Base-by-base conservation (phyloP, 2,329 filamentous ascomycete genomes). In the Triangularia setosa region DNA sequence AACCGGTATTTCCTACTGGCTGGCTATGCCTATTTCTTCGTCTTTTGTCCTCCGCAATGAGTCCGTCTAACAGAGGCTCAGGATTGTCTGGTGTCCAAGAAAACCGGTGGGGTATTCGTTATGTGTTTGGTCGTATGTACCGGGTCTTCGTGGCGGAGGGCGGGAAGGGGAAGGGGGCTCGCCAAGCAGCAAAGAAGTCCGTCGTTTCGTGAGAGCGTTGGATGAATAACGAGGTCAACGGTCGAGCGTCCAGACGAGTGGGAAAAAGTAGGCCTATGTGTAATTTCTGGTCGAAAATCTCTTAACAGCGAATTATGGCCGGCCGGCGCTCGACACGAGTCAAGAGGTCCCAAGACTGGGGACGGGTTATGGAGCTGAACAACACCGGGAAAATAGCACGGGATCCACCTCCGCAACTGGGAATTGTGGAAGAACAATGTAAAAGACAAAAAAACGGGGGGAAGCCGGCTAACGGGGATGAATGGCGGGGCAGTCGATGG, bases 321-420 rank as follows among this genome's bases (percentile, higher is more conserved):
- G 30, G 44, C 57, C 57, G 24, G 48, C 30, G 27, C 8, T 48
- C n/a, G 52, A 58, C 60, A 56, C 54, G 54, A 66, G 62, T 67
- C 64, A 64, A 57, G 44, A 30, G 44, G 54, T 64, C 60, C 66
- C 64, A 63, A 57, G 44, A 30, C 30, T 54, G 55, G 53, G 30
- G 64, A 58, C 54, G 61, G 53, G 44, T 61, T 33, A 48, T 33
- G 40, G 53, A 62, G 60, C 60, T 27, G 30, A 24, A 57, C 44
- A 27, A 18, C 30, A 18, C 59, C 52, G 60, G 56, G 57, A 48
- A 56, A 56, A 52, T 57, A 44, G 54, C 35, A 48, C 58, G 33
- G 30, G 28, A 35, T 59, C 64, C 57, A 63, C 65, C 27, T 60
- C 62, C 62, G 27, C 61, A 61, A 54, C 30, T 25, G 48, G 61